Conservation (phyloP, 2,329 filamentous ascomycete species). For the Phaeosphaeria sp. region DNA sequence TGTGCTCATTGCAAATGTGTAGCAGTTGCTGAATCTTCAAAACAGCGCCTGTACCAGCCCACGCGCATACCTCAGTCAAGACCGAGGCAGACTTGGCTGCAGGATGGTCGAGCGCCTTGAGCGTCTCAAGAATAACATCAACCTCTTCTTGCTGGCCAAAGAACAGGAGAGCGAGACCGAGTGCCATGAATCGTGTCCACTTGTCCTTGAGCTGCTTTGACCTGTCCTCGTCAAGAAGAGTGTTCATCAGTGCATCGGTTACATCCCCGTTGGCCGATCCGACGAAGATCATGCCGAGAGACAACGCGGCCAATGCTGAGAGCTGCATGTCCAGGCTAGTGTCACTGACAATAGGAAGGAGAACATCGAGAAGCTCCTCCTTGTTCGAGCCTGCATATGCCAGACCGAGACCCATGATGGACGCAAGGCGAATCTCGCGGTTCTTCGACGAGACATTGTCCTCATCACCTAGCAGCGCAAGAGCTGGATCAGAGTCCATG, state of each 20-base stretch:
- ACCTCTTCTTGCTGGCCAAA: slow-evolving; percentile 98
- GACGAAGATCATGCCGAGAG: slow-evolving; percentile 89
- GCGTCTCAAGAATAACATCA: slow-evolving; percentile 94
- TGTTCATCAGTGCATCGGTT: slow-evolving; percentile 89
- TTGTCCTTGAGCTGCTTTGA: slow-evolving; percentile 93
- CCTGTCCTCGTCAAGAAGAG: slow-evolving; percentile 90
- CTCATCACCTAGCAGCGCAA: slow-evolving; percentile 82
- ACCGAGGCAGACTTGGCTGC: slow-evolving; percentile 97
- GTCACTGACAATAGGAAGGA: slow-evolving; percentile 87
- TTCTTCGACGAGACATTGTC: slow-evolving; percentile 82
- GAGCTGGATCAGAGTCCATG: slow-evolving; percentile 85
- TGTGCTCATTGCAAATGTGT: slow-evolving; percentile 97
- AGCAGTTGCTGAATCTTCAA: slow-evolving; percentile 96
- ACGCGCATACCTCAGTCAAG: slow-evolving; percentile 94
- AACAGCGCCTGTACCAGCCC: slow-evolving; percentile 96
- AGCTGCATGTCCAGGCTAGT: slow-evolving; percentile 89
- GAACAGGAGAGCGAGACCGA: slow-evolving; percentile 91
- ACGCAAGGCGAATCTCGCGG: slow-evolving; percentile 77
- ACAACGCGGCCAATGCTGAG: slow-evolving; percentile 92
- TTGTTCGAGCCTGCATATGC: slow-evolving; percentile 95
- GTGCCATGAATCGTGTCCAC: slow-evolving; percentile 95
- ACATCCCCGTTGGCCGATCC: slow-evolving; percentile 91
- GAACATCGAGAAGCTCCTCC: slow-evolving; percentile 81
- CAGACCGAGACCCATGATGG: slow-evolving; percentile 94
- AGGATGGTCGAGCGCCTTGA: slow-evolving; percentile 96